Base-by-base conservation (phyloP, 78 protist genomes). In the Planoprotostelium fungivorum region DNA sequence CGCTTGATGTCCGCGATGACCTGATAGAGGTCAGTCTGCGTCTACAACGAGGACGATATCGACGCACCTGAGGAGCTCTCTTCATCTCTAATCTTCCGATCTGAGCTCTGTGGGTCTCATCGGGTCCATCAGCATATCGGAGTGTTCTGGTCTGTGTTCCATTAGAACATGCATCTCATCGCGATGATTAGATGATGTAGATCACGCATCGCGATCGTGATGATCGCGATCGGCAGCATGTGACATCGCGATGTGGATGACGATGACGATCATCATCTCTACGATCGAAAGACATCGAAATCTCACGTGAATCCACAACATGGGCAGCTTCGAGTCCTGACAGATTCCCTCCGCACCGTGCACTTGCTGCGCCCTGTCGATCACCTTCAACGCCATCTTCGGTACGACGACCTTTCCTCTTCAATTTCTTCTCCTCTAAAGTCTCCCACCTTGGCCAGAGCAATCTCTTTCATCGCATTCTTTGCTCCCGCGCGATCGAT, bases 331-430 rank as follows among this genome's bases (percentile, higher is more conserved):
- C 34, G 37, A 85, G 37, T 85, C 87, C 16, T 85, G 63, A 16
- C 87, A 85, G n/a, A 85, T 5, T 37, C 87, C 87, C 16, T 35
- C 87, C 5, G 63, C 87, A 25, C 87, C 87, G 16, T 85, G 87
- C 28, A 92, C 89, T 83, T 96, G 98, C 36, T 95, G 95, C 36
- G 96, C 97, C 1, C 95, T 73, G 90, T 97, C 98, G 38, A 97
- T 36, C 35, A 97, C 95, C 0, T 35, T 10, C 34, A 0, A 28
- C 23, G 93, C 93, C 94, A 91, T 94, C 23, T 23, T 0, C 0
- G 97, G 96, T 1, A 92, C 95, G 29, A 73, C 93, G 0, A 95
- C 94, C 91, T 89, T 5, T 23, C 28, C 35, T 1, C 39, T 1
- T 25, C 63, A 51, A 1, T 1, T 9, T 9, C 9, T 25, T 37